Evolutionary conservation across 2,329 filamentous ascomycete genomes (phyloP), one percentile per base, ranked within the genome.

Genomic region (Chaetomium olivaceum): DNA sequence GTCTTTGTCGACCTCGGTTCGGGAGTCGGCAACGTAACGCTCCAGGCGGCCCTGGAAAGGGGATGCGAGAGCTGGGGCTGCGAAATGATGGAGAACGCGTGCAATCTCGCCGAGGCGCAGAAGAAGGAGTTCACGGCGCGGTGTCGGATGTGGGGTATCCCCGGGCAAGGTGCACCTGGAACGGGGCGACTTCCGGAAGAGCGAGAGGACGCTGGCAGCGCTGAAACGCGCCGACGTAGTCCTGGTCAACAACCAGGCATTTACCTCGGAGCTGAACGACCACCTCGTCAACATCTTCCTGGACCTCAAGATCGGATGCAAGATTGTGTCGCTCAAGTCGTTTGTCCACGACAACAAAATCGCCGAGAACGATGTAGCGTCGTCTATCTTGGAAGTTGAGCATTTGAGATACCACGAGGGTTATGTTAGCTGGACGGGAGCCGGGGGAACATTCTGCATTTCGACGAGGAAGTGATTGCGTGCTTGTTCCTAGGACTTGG

Each of bases 181-280:
- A 68, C 83, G 89, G 52, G 95, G 92, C 65, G 91, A 97, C 75
- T 97, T 99, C 74, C 87, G 93, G 11, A 87, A 88, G 69, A 91
- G 90, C 71, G 76, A 84, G 19, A 82, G 83, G 65, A 92, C 97
- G 58, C 83, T 89, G 66, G 84, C 87, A 27, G 89, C 89, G 8
- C 83, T 99, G 58, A 89, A 90, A 76, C 87, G 89, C 62, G 94
- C 95, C 1, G 95, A 99, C 75, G 93, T 98, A n/a, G 87, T 99
- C 21, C 85, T 99, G 29, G 94, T 98, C 73, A 99, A 99, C 81
- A 99, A 99, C 79, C 93, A 98, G 78, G 95, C 93, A 2, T 99
- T 99, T 78, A 93, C 90, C 6, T 89, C 93, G 16, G 85, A 89
- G 71, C 85, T 97, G 63, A 99, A 98, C 78, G 90, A 92, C 74